Percentiles rank a stretch among this genome's conserved stretches.
Conservation (phyloP, 352 stramenopile species). For the Albugo laibachii region DNA sequence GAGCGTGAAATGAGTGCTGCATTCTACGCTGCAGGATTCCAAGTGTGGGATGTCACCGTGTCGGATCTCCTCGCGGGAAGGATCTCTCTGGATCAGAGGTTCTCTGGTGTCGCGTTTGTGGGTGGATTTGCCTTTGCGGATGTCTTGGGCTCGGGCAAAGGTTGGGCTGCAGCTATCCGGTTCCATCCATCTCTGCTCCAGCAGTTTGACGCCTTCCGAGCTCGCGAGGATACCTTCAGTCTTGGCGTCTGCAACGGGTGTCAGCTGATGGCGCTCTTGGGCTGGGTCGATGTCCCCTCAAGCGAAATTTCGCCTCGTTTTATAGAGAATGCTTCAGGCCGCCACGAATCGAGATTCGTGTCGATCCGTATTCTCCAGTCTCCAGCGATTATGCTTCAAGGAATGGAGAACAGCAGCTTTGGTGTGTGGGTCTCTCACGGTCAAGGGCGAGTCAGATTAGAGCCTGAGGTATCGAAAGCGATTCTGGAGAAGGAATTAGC, state of each 20-base stretch:
- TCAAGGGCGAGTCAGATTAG: slow-evolving; percentile 91
- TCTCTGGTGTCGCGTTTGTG: slow-evolving; percentile 95
- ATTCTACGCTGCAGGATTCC: slow-evolving; percentile 94
- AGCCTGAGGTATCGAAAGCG: slow-evolving; percentile 57
- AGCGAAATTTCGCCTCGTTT: slow-evolving; percentile 80
- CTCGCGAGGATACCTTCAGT: slow-evolving; percentile 94
- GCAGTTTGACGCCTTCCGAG: slow-evolving; percentile 94
- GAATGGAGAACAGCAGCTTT: slow-evolving; percentile 92
- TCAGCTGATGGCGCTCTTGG: slow-evolving; percentile 98
- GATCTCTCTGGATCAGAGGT: slow-evolving; percentile 83
- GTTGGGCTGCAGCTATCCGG: slow-evolving; percentile 95
- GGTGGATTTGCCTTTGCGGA: slow-evolving; percentile 98
- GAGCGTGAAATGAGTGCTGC: slow-evolving; percentile 97
- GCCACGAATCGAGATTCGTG: slow-evolving; percentile 95
- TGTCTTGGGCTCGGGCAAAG: slow-evolving; percentile 96
- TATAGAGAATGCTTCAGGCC: slow-evolving; percentile 92
- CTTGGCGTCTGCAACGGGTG: slow-evolving; percentile 99
- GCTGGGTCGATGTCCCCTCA: slow-evolving; percentile 81
- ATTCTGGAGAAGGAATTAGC: slow-evolving; percentile 82
- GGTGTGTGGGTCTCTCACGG: slow-evolving; percentile 95
- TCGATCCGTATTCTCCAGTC: slow-evolving; percentile 91
- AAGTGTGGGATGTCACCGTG: slow-evolving; percentile 97
- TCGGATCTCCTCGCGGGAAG: slow-evolving; percentile 87
- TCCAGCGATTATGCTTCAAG: slow-evolving; percentile 92
- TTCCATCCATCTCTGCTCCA: slow-evolving; percentile 90